Percentiles rank a stretch among this genome's conserved stretches.
phyloP scores from a whole-genome alignment of 1,284 basidiomycete species.

The Marasmius oreades region DNA sequence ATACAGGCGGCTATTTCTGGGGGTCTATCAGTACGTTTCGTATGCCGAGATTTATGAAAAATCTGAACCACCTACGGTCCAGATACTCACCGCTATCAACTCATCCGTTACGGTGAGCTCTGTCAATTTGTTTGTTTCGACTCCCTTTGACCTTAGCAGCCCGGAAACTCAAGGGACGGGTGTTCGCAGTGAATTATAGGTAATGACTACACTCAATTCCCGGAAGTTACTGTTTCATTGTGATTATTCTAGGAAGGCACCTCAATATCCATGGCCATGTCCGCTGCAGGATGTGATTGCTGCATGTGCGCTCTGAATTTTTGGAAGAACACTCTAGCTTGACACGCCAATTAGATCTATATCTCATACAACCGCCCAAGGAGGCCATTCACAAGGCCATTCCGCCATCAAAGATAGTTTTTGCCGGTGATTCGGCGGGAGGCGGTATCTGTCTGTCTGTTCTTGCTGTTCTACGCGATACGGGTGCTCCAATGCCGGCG shows the following conservation, averaged over 20 bases:
- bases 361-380: slow-evolving; percentile 74
- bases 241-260: slow-evolving; percentile 53
- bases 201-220: slow-evolving; percentile 16
- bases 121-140: too few relatives aligned
- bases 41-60: slow-evolving; percentile 20
- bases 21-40: slow-evolving; percentile 54
- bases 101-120: slow-evolving; percentile 55
- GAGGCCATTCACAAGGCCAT: slow-evolving; percentile 67
- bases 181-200: slow-evolving; percentile 62
- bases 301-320: slow-evolving; percentile 47
- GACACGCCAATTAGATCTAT: slow-evolving; percentile 58
- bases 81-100: slow-evolving; percentile 74
- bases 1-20: slow-evolving; percentile 59
- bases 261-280: slow-evolving; percentile 88
- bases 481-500: slow-evolving; percentile 69
- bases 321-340: not conserved
- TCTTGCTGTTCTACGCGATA: slow-evolving; percentile 75
- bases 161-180: slow-evolving; percentile 68
- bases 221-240: not conserved
- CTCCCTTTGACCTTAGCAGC: slow-evolving; percentile 41
- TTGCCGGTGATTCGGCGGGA: slow-evolving; percentile 86
- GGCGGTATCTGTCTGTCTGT: slow-evolving; percentile 69
- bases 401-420: slow-evolving; percentile 68
- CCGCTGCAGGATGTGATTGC: slow-evolving; percentile 78
- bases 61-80: not conserved